These are phyloP conservation scores for Metschnikowia dekortorum DNA, from an alignment of 805 yeast genomes.

Conservation along the genomic window DNA sequence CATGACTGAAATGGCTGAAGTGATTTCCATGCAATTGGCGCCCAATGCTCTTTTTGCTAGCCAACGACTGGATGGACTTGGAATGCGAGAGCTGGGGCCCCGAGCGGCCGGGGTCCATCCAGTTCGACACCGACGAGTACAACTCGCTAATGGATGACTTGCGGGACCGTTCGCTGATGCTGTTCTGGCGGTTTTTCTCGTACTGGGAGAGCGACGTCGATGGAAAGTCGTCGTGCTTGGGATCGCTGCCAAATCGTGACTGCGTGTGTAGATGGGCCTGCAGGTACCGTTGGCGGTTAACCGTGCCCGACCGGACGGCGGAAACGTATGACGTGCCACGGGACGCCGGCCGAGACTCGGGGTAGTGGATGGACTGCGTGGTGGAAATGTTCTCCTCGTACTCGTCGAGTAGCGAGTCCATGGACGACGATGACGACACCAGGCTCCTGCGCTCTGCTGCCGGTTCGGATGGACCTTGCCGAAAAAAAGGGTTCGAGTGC, in stretches of 20 bases:
- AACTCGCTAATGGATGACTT: slow-evolving; percentile 38
- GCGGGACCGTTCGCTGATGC: slow-evolving; percentile 23
- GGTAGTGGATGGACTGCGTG: slow-evolving; percentile 21
- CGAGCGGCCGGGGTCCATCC: slow-evolving; percentile 46
- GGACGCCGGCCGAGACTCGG: slow-evolving; percentile 26
- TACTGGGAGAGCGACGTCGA: slow-evolving; percentile 35
- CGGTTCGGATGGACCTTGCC: neutral
- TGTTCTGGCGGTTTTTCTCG: slow-evolving; percentile 21
- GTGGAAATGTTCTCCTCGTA: slow-evolving; percentile 39
- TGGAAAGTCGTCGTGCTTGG: slow-evolving; percentile 23
- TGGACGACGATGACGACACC: slow-evolving; percentile 19
- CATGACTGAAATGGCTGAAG: neutral
- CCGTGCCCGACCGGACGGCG: neutral
- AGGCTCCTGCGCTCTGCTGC: neutral
- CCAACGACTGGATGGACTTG: slow-evolving; percentile 14
- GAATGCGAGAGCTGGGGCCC: slow-evolving; percentile 10
- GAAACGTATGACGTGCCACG: slow-evolving; percentile 23
- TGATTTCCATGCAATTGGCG: neutral
- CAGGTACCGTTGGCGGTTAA: neutral
- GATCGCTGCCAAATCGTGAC: neutral
- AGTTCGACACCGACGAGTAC: slow-evolving; percentile 41
- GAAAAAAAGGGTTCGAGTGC: slow-evolving; percentile 1
- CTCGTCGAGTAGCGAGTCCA: slow-evolving; percentile 42
- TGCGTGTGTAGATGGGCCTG: neutral
- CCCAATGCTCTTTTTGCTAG: slow-evolving; percentile 5